phyloP scores from a whole-genome alignment of 495 filamentous ascomycete species.

The Hypoxylon cercidicola region DNA sequence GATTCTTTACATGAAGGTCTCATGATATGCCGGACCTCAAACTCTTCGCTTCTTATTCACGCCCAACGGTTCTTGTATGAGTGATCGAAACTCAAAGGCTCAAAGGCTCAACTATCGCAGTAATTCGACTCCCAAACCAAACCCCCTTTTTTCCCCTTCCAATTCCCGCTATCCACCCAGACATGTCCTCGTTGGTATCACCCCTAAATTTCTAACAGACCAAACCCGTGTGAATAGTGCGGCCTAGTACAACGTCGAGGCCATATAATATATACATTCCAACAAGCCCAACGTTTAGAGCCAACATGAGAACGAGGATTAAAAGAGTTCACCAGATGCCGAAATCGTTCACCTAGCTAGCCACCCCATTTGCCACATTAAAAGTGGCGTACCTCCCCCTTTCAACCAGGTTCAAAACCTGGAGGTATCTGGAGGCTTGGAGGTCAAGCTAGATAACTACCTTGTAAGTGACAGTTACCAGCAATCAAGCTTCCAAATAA shows the following conservation, averaged over 20 bases:
- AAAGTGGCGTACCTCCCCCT: constrained; percentile 1
- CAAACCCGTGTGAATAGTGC: constrained; percentile 27
- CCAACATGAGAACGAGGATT: constrained; percentile 3
- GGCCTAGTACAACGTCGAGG: constrained; percentile 32
- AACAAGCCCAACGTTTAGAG: constrained; percentile 19
- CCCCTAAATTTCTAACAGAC: constrained; percentile 25
- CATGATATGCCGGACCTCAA: constrained; percentile 1
- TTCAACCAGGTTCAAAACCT: not conserved
- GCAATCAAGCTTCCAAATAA: constrained; percentile 9
- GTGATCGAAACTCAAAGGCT: constrained; percentile 17
- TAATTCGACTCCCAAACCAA: constrained; percentile 10
- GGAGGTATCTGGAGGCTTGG: constrained; percentile 1
- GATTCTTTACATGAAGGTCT: constrained; percentile 5
- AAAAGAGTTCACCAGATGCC: not conserved
- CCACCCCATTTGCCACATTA: constrained; percentile 14
- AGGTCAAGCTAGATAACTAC: constrained; percentile 13
- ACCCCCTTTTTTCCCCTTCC: constrained; percentile 12
- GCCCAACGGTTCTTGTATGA: constrained; percentile 2
- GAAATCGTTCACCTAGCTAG: constrained; percentile 5
- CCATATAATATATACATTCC: constrained; percentile 40
- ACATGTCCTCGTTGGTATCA: constrained; percentile 29
- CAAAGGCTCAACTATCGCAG: constrained; percentile 2
- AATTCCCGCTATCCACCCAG: constrained; percentile 15
- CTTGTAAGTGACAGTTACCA: constrained; percentile 2
- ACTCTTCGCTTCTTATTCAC: constrained; percentile 14